Base-by-base conservation (phyloP, 2,329 filamentous ascomycete genomes). In the Verticillium longisporum region DNA sequence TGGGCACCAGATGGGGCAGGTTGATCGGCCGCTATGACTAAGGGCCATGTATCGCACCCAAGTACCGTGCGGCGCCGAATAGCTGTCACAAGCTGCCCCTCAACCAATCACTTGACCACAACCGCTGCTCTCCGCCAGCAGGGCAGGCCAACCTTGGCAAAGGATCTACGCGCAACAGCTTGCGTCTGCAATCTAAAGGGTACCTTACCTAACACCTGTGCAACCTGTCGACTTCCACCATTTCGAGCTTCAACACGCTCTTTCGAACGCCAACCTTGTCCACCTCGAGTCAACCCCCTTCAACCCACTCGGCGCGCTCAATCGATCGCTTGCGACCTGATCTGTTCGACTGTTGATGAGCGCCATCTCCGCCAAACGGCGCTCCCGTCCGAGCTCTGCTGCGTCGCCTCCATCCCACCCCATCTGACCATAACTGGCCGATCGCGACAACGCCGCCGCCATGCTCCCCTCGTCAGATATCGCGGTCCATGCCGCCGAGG, bases 341-440 rank as follows among this genome's bases (percentile, higher is more conserved):
- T 33, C 15, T 33, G 32, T 50, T 13, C 18, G 45, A n/a, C 45
- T 33, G 59, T 64, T 64, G 34, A 65, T 65, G 63, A 62, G 59
- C 62, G 61, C 54, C 59, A 62, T 58, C 55, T 45, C 57, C 36
- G 56, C 21, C 41, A 53, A 41, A 56, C 62, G 61, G 62, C 63
- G 63, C 62, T 64, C 62, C 59, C 38, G 58, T 60, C 59, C 62
- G 63, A 64, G 62, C 63, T 57, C 36, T 38, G 34, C 38, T 45
- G 37, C 63, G 60, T 59, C 62, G 63, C 57, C 53, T 63, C 38
- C 63, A 55, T 55, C 57, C 63, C 21, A 56, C 33, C 55, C 38
- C 63, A 55, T 55, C 57, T 61, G 32, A 56, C 33, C 55, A 9
- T 56, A 38, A 57, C 36, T 26, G 18, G 33, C 11, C 56, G 56